These are phyloP conservation scores for Hypoxylon rubiginosum DNA, from an alignment of 2,329 filamentous ascomycete genomes.

Conservation along the genomic window DNA sequence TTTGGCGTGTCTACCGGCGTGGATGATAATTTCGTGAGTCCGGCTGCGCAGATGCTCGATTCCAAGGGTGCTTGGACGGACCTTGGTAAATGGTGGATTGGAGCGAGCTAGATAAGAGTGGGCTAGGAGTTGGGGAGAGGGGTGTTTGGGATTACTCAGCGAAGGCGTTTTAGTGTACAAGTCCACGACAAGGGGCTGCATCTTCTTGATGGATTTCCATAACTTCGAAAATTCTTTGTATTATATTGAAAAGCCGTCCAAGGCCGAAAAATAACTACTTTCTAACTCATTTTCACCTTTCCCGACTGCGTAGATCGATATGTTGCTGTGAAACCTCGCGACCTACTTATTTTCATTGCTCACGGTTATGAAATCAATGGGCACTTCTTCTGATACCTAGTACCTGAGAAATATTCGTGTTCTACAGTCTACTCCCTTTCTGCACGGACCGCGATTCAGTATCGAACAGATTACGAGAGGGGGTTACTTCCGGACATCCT, in stretches of 20 bases:
- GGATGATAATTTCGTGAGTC: slow-evolving; percentile 59
- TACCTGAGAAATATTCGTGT: too few relatives aligned
- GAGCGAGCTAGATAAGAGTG: slow-evolving; percentile 10
- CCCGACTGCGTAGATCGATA: too few relatives aligned
- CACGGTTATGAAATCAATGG: too few relatives aligned
- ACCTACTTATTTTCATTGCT: too few relatives aligned
- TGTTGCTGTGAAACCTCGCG: too few relatives aligned
- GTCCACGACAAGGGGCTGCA: background rate
- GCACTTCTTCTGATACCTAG: too few relatives aligned
- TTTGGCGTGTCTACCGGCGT: slow-evolving; percentile 58
- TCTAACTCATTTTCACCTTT: background rate
- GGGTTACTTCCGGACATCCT: too few relatives aligned
- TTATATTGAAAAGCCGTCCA: background rate
- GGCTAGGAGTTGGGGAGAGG: slow-evolving; percentile 6
- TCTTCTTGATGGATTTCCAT: background rate
- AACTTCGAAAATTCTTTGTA: background rate
- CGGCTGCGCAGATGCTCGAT: slow-evolving; percentile 59
- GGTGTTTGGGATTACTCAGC: background rate
- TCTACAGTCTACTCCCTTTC: too few relatives aligned
- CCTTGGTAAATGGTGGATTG: slow-evolving; percentile 41
- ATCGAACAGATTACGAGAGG: too few relatives aligned
- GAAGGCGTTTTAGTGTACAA: background rate
- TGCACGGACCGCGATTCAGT: too few relatives aligned
- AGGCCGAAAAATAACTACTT: too few relatives aligned
- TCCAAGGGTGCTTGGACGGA: slow-evolving; percentile 53